Base-by-base conservation (phyloP, 306 rosid genomes). In the Lablab purpureus region DNA sequence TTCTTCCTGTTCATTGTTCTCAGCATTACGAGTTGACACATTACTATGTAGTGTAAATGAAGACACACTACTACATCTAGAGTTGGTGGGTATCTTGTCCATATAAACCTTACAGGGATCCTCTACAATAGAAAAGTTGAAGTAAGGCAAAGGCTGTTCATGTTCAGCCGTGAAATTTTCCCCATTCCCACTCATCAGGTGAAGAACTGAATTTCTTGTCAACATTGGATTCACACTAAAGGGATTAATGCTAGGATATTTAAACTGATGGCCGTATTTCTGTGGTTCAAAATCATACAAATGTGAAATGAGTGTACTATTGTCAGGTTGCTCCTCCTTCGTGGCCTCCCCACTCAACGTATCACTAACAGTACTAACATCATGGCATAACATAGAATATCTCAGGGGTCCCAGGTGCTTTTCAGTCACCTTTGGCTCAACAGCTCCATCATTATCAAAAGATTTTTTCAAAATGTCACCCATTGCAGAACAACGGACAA, bases 171-270 rank as follows among this genome's bases (percentile, higher is more conserved):
- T 56, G 46, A 37, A 69, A 51, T 85, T 84, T 81, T 81, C 89
- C 79, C 83, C 87, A 12, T 81, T 81, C 85, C 36, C 77, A 58
- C 80, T 81, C 84, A 43, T 83, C 82, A 17, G 60, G 73, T 80
- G 85, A 73, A 81, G 83, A 56, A 87, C 87, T 40, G 77, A 82
- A 85, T 83, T 87, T 83, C 83, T 91, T 64, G 84, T 74, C 90
- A 92, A 71, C 93, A 93, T 87, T 34, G 92, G 97, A 75, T 93
- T 93, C 87, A 77, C 81, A 75, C 98, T 88, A 47, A 95, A 87
- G 80, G 97, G 98, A 71, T 91, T 88, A 72, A 81, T 81, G 82
- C 89, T 51, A 28, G 89, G 84, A 84, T 82, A 77, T 81, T 88
- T 88, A 71, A 68, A 55, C 78, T 21, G 80, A 80, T 80, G 80